A percentile compares a stretch with the other conserved stretches of the same genome.
These are phyloP conservation scores for Coemansia sp. DNA, from an alignment of 192 early-diverging fungal genomes.

Conservation along the genomic window DNA sequence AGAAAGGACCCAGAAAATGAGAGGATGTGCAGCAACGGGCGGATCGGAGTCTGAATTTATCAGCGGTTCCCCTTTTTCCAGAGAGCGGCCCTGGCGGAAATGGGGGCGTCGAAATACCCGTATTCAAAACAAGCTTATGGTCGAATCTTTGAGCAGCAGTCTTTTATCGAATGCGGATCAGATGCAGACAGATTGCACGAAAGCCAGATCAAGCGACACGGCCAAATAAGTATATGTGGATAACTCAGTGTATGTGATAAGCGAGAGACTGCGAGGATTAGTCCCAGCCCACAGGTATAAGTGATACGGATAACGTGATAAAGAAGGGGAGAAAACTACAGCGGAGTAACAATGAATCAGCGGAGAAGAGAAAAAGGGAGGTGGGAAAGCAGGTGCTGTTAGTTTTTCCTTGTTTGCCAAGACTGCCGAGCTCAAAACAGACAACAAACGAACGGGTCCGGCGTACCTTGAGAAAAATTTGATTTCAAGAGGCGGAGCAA, in stretches of 20 bases:
- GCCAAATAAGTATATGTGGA: conserved; percentile 10
- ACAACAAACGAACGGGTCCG: conserved; percentile 12
- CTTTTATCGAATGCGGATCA: not conserved
- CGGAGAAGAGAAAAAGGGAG: not conserved
- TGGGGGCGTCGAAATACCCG: not conserved
- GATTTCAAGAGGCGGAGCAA: conserved; percentile 5
- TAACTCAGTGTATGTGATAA: conserved; percentile 12
- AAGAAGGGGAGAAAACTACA: not conserved
- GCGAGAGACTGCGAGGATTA: not conserved
- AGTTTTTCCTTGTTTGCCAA: conserved; percentile 4
- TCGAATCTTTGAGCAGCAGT: not conserved
- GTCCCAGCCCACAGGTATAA: conserved; percentile 13
- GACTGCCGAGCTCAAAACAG: conserved; percentile 6
- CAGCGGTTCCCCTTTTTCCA: not conserved
- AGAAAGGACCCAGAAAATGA: conserved; percentile 5
- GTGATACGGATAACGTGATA: conserved; percentile 20
- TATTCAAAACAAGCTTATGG: conserved; percentile 5
- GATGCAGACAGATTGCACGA: not conserved
- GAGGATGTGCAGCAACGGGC: conserved; percentile 1
- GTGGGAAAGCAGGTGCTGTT: not conserved
- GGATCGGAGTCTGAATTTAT: conserved; percentile 33
- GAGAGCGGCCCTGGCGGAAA: not conserved
- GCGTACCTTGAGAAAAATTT: conserved; percentile 5
- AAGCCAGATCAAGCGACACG: conserved; percentile 4
- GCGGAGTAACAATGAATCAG: conserved; percentile 13